Base-by-base conservation (phyloP, 192 early-diverging fungal species). In the Entomortierella beljakovae region DNA sequence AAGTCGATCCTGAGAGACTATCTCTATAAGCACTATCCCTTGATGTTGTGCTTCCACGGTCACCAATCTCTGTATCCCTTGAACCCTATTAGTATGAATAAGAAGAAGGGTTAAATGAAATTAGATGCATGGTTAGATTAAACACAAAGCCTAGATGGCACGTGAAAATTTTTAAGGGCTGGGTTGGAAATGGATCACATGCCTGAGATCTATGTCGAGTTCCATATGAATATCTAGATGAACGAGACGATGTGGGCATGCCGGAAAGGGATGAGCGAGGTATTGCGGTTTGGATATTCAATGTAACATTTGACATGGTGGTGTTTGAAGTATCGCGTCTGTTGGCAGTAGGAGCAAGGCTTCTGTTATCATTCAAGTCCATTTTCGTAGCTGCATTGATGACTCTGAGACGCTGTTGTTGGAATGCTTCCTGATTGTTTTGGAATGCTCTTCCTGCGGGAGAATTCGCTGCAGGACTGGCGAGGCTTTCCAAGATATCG, bases 1-100 rank as follows among this genome's bases (percentile, higher is more conserved):
- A 51, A 35, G 75, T 79, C 9, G 75, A 79, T 64, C 75, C 75
- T 37, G 75, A 79, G 3, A 79, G 68, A 35, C 71, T 74, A 25
- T 74, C 71, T 40, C 71, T 59, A 52, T 74, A 74, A 40, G 38
- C 71, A 7, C 75, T 79, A 23, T 79, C 75, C 23, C 75, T 42
- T 22, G 75, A 79, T 0, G 75, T 79, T 23, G 75, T 79, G 38
- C 75, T 79, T 61, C 75, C 75, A 29, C 75, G 66, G 31, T 79
- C 75, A 29, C 75, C 75, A 38, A 61, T 65, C 46, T 79, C 75
- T 5, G 60, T 54, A 59, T 79, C 75, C 31, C 57, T 64, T 1
- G 75, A 79, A 15, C 62, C 53, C 74, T 77, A 51, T 57, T 33
- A 25, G n/a, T 23, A 54, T 6, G 54, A 40, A 32, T 22, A 43